Evolutionary conservation across 108 stramenopile species (phyloP).

Genomic region (Cylindrotheca closterium): DNA sequence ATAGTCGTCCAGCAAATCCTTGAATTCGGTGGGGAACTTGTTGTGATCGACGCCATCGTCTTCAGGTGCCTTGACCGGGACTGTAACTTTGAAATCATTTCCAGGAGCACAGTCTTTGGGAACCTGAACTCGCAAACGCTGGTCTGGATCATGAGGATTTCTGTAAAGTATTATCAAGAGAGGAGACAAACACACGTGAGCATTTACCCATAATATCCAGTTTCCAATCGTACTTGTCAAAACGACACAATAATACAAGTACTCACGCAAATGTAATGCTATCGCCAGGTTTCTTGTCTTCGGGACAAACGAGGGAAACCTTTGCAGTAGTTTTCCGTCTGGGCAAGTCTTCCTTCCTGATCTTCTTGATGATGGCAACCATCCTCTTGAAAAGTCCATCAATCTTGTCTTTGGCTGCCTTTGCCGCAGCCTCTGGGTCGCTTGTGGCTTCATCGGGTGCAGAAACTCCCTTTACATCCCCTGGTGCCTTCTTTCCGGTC

Average conservation of each 20-base stretch:
- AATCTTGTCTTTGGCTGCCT: conserved; percentile 26
- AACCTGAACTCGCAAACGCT: conserved; percentile 74
- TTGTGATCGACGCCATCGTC: conserved; percentile 57
- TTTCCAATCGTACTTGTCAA: neutral
- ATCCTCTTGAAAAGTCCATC: conserved; percentile 39
- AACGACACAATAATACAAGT: neutral
- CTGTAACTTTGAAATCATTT: conserved; percentile 65
- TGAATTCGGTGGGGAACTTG: conserved; percentile 59
- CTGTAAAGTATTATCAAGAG: conserved; percentile 24
- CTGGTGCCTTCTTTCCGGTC: conserved; percentile 4
- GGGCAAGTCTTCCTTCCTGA: conserved; percentile 67
- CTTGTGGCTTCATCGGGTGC: conserved; percentile 14
- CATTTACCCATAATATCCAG: too few relatives aligned
- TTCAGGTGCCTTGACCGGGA: conserved; percentile 44
- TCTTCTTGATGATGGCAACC: conserved; percentile 54
- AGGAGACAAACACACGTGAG: neutral
- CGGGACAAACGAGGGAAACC: conserved; percentile 60
- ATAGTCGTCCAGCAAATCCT: conserved; percentile 55
- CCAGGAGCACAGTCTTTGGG: conserved; percentile 66
- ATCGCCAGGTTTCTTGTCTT: conserved; percentile 69
- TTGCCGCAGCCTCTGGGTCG: conserved; percentile 11
- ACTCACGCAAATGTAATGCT: conserved; percentile 67
- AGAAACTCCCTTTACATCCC: conserved; percentile 10
- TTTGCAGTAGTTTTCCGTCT: conserved; percentile 52
- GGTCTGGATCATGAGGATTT: conserved; percentile 76